phyloP scores from a whole-genome alignment of 202 grass and related monocot genomes.

The Setaria italica region DNA sequence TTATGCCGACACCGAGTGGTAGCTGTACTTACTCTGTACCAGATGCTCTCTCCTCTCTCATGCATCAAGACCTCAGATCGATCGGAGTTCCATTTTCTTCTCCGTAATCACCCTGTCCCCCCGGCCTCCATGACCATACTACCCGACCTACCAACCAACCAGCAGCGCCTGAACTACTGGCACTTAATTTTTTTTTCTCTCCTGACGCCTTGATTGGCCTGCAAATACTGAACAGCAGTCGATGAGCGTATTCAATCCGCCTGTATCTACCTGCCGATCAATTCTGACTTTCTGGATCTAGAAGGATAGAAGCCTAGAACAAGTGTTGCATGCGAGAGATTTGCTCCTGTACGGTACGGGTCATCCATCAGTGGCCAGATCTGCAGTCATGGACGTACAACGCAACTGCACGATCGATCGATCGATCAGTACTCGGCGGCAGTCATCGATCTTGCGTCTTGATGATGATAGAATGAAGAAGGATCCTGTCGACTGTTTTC shows the following conservation, averaged over 20 bases:
- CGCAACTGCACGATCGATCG: neutral
- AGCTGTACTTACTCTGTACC: conserved; percentile 50
- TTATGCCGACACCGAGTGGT: conserved; percentile 57
- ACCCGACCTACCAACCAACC: conserved; percentile 38
- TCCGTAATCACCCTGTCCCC: neutral
- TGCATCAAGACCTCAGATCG: conserved; percentile 12
- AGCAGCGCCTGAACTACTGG: conserved; percentile 2
- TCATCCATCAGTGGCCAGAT: neutral
- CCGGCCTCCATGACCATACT: neutral
- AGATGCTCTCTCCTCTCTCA: neutral
- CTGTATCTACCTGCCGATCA: neutral
- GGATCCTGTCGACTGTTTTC: neutral
- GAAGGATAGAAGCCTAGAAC: too few species aligned
- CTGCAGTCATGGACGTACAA: neutral
- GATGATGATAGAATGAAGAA: neutral
- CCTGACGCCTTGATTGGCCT: conserved; percentile 26
- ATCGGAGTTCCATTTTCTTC: neutral
- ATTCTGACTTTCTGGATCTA: neutral
- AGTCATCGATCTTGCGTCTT: conserved; percentile 11
- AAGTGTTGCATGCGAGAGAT: neutral
- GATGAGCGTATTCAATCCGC: conserved; percentile 19
- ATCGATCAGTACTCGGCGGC: neutral
- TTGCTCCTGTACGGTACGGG: neutral
- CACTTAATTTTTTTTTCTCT: conserved; percentile 10
- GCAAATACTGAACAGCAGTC: conserved; percentile 2